phyloP scores from a whole-genome alignment of 1,284 basidiomycete species.

The Ganoderma sinense region DNA sequence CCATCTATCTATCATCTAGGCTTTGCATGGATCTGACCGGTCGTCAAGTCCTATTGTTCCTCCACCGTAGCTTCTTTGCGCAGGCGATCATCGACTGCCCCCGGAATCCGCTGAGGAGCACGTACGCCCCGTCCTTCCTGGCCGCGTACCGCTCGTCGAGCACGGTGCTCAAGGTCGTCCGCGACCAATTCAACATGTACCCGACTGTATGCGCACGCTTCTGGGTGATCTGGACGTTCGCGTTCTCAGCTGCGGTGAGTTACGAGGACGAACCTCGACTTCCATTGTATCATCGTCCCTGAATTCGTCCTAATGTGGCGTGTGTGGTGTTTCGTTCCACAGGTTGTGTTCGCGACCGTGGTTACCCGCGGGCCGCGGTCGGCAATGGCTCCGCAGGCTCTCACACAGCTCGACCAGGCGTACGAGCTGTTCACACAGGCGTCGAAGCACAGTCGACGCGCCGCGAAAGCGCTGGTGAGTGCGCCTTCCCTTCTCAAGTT shows the following conservation, averaged over 20 bases:
- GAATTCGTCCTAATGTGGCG: slow-evolving; percentile 4
- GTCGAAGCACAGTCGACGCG: slow-evolving; percentile 40
- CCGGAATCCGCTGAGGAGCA: slow-evolving; percentile 46
- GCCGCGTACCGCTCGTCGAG: slow-evolving; percentile 46
- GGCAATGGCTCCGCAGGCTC: slow-evolving; percentile 36
- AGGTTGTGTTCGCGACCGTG: slow-evolving; percentile 40
- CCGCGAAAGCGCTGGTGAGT: slow-evolving; percentile 42
- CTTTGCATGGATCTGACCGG: background rate
- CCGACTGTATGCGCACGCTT: slow-evolving; percentile 42
- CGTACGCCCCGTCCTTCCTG: slow-evolving; percentile 49
- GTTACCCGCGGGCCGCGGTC: slow-evolving; percentile 40
- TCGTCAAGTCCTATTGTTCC: slow-evolving; percentile 44
- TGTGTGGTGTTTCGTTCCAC: slow-evolving; percentile 1
- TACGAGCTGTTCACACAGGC: slow-evolving; percentile 40
- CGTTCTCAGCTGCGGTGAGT: slow-evolving; percentile 46
- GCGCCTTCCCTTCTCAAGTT: background rate
- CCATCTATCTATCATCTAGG: background rate
- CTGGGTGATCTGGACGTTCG: slow-evolving; percentile 48
- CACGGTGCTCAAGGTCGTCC: slow-evolving; percentile 43
- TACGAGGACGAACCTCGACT: slow-evolving; percentile 22
- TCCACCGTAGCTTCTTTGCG: slow-evolving; percentile 50
- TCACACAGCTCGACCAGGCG: slow-evolving; percentile 39
- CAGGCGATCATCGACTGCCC: slow-evolving; percentile 49
- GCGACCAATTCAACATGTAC: slow-evolving; percentile 37
- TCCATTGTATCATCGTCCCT: background rate